These are phyloP conservation scores for Phellinidium pouzarii DNA, from an alignment of 1,284 basidiomycete species.

Conservation along the genomic window DNA sequence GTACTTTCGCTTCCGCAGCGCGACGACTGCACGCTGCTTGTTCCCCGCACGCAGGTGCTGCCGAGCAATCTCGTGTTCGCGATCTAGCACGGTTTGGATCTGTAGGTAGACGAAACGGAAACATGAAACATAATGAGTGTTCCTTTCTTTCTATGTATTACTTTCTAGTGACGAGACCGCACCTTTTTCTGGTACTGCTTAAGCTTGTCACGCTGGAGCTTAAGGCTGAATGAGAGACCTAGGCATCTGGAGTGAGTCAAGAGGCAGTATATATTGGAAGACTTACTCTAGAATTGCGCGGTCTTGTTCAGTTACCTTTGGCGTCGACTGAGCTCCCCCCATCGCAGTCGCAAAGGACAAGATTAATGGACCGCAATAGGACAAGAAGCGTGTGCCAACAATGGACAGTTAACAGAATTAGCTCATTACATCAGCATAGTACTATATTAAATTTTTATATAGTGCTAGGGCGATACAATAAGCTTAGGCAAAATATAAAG, in stretches of 20 bases:
- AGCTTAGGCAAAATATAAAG: too few relatives aligned
- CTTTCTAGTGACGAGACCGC: conserved; percentile 20
- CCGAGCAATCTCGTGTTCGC: conserved; percentile 87
- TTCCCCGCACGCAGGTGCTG: conserved; percentile 75
- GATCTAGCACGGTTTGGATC: conserved; percentile 83
- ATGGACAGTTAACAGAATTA: too few relatives aligned
- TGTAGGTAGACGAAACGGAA: too few relatives aligned
- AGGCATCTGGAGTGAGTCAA: neutral
- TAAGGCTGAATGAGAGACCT: conserved; percentile 51
- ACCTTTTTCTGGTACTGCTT: conserved; percentile 95
- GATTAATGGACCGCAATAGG: neutral
- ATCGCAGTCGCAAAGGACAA: conserved; percentile 31
- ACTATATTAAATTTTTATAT: neutral
- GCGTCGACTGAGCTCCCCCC: conserved; percentile 72
- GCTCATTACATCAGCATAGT: neutral
- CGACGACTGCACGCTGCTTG: conserved; percentile 82
- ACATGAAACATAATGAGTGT: too few relatives aligned
- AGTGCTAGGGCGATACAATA: neutral
- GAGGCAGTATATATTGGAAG: neutral
- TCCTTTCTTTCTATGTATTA: neutral
- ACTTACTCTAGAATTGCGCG: conserved; percentile 89
- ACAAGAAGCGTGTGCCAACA: too few relatives aligned
- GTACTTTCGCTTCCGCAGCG: conserved; percentile 86
- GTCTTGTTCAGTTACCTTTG: conserved; percentile 91
- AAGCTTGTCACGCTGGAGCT: conserved; percentile 92